Percentiles rank a stretch among this genome's conserved stretches.
Conservation (phyloP, 1,284 basidiomycete species). For the Prillingera fragicola region DNA sequence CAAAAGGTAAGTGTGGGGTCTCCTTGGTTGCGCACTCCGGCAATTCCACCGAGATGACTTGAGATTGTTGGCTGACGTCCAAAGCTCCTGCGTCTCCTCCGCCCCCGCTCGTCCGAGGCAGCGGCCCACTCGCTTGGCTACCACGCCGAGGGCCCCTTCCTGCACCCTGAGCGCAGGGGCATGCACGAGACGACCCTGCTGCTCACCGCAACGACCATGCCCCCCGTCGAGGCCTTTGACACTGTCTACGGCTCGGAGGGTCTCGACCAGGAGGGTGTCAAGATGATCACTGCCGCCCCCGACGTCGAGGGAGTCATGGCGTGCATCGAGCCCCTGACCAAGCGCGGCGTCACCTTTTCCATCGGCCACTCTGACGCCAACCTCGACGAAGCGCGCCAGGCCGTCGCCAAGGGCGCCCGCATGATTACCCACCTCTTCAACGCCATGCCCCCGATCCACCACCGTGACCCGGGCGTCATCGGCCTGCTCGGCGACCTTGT, state of each 20-base stretch:
- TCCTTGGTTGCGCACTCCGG: conserved; percentile 58
- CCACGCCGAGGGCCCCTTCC: conserved; percentile 85
- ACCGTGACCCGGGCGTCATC: conserved; percentile 58
- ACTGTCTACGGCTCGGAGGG: conserved; percentile 61
- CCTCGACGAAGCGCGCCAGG: conserved; percentile 32
- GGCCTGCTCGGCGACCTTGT: conserved; percentile 78
- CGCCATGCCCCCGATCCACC: conserved; percentile 38
- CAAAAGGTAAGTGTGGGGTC: conserved; percentile 56
- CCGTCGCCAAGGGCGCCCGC: conserved; percentile 53
- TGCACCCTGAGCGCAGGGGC: conserved; percentile 63
- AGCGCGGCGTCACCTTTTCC: conserved; percentile 68
- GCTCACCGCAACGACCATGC: conserved; percentile 51
- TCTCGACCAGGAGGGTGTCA: conserved; percentile 56
- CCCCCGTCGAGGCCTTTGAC: conserved; percentile 55
- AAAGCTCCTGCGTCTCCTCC: conserved; percentile 53
- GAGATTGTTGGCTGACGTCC: conserved; percentile 22
- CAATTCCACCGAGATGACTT: no score
- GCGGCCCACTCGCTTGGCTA: conserved; percentile 69
- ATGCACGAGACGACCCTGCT: conserved; percentile 70
- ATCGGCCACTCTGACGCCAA: conserved; percentile 67
- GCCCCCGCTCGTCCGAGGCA: conserved; percentile 21
- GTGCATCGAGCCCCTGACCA: conserved; percentile 58
- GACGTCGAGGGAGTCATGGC: conserved; percentile 75
- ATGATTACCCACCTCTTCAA: conserved; percentile 91
- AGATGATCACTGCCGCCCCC: conserved; percentile 79